Conservation (phyloP, 768 basidiomycete genomes). For the Amanita subjunquillea region DNA sequence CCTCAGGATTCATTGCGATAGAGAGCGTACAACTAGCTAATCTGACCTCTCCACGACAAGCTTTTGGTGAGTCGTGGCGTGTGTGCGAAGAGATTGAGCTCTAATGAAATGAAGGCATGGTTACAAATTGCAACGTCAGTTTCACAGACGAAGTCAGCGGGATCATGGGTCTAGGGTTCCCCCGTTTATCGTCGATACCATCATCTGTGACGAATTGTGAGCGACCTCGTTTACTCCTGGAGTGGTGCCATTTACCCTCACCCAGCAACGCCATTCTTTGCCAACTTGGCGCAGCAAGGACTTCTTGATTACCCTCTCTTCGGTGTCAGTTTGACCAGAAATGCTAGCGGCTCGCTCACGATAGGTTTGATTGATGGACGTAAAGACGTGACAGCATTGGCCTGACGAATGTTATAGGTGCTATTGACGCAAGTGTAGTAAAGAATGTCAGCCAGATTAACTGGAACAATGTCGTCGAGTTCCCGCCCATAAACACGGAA, state of each 20-base stretch:
- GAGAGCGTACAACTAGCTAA: slow-evolving; percentile 56
- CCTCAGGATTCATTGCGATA: slow-evolving; percentile 59
- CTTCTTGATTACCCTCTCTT: slow-evolving; percentile 67
- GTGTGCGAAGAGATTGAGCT: neutral
- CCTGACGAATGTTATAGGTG: slow-evolving; percentile 33
- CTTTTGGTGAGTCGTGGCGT: slow-evolving; percentile 42
- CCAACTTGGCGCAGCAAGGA: slow-evolving; percentile 50
- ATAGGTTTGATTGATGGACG: slow-evolving; percentile 34
- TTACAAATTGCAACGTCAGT: slow-evolving; percentile 52
- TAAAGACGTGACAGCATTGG: neutral
- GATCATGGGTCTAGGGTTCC: slow-evolving; percentile 67
- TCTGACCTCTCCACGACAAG: slow-evolving; percentile 48
- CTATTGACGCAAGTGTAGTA: slow-evolving; percentile 63
- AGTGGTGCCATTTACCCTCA: neutral
- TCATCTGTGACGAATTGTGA: slow-evolving; percentile 36
- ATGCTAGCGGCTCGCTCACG: slow-evolving; percentile 50
- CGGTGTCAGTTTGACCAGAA: slow-evolving; percentile 54
- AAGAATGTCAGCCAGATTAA: slow-evolving; percentile 45
- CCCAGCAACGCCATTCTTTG: slow-evolving; percentile 60
- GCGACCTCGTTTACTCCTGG: slow-evolving; percentile 7
- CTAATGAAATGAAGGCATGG: slow-evolving; percentile 33
- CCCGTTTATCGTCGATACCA: slow-evolving; percentile 56
- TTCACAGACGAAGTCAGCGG: slow-evolving; percentile 59
- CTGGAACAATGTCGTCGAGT: slow-evolving; percentile 71
- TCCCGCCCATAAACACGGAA: slow-evolving; percentile 50